Conservation (phyloP, 2,329 filamentous ascomycete genomes). For the Passalora sequoiae region DNA sequence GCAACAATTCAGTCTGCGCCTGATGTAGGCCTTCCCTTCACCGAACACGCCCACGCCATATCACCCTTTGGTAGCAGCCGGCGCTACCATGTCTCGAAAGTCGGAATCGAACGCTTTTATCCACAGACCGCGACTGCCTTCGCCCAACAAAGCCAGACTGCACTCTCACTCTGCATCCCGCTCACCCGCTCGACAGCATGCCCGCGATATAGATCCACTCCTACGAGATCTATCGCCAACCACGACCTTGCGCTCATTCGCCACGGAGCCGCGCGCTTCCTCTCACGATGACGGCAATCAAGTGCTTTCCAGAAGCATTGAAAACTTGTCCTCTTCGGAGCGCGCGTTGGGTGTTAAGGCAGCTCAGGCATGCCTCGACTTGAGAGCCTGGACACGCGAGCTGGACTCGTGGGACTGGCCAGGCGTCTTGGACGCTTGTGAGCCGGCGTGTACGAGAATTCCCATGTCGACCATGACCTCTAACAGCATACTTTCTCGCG, state of each 20-base stretch:
- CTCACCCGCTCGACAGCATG: slow-evolving; percentile 27
- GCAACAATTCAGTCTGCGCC: no score
- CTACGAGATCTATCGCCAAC: slow-evolving; percentile 58
- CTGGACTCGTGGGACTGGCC: slow-evolving; percentile 59
- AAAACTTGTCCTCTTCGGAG: slow-evolving; percentile 59
- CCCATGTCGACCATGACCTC: slow-evolving; percentile 21
- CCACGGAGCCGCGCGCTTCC: no score
- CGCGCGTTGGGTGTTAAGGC: slow-evolving; percentile 67
- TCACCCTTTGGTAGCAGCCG: not conserved
- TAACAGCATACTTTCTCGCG: slow-evolving; percentile 1
- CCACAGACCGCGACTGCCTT: slow-evolving; percentile 26
- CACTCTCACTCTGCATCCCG: slow-evolving; percentile 27
- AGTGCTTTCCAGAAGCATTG: slow-evolving; percentile 51
- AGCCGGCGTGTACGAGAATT: slow-evolving; percentile 25
- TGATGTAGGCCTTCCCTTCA: no score
- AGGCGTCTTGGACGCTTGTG: slow-evolving; percentile 43
- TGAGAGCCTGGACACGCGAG: slow-evolving; percentile 72
- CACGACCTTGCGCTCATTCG: slow-evolving; percentile 57
- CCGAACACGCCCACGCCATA: not conserved
- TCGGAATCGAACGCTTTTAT: slow-evolving; percentile 27
- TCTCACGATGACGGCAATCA: no score
- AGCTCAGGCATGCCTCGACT: slow-evolving; percentile 63
- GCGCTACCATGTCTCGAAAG: slow-evolving; percentile 14
- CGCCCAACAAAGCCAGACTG: slow-evolving; percentile 15
- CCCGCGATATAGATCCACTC: slow-evolving; percentile 38